Percentiles rank a stretch among this genome's conserved stretches.
These are phyloP conservation scores for Lumnitzera littorea DNA, from an alignment of 345 rosid species.

Conservation along the genomic window DNA sequence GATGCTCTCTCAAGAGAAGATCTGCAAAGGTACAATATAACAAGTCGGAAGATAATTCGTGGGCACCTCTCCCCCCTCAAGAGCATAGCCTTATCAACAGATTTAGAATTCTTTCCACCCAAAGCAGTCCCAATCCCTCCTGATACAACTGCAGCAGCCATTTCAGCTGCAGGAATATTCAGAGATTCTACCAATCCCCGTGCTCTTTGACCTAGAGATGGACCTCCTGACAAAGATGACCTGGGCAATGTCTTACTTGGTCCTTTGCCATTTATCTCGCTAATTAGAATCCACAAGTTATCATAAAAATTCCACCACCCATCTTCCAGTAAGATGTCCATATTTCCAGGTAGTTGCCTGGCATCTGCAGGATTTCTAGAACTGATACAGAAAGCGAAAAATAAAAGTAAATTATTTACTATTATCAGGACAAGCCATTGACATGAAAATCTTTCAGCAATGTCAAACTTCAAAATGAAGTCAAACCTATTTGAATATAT, in stretches of 20 bases:
- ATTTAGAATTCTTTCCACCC: conserved; percentile 73
- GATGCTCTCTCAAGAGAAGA: conserved; percentile 86
- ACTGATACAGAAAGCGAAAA: conserved; percentile 6
- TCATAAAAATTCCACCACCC: conserved; percentile 89
- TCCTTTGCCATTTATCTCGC: conserved; percentile 80
- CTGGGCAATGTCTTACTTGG: conserved; percentile 58
- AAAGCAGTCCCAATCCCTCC: conserved; percentile 93
- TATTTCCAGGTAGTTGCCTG: conserved; percentile 29
- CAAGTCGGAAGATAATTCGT: conserved; percentile 78
- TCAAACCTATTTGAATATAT: too few relatives aligned
- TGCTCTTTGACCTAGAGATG: conserved; percentile 93
- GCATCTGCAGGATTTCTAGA: conserved; percentile 35
- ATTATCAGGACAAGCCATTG: too few relatives aligned
- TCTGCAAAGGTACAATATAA: conserved; percentile 66
- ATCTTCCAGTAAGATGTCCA: conserved; percentile 38
- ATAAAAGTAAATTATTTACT: too few relatives aligned
- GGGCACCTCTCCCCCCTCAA: conserved; percentile 93
- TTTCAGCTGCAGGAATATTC: conserved; percentile 96
- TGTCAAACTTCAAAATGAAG: too few relatives aligned
- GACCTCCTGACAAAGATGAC: conserved; percentile 44
- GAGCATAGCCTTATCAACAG: conserved; percentile 85
- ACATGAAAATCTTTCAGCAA: too few relatives aligned
- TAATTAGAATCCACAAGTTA: conserved; percentile 71
- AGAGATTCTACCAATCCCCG: conserved; percentile 92
- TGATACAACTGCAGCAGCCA: conserved; percentile 97